phyloP scores from a whole-genome alignment of 495 filamentous ascomycete species.

The Podospora pseudocomata region DNA sequence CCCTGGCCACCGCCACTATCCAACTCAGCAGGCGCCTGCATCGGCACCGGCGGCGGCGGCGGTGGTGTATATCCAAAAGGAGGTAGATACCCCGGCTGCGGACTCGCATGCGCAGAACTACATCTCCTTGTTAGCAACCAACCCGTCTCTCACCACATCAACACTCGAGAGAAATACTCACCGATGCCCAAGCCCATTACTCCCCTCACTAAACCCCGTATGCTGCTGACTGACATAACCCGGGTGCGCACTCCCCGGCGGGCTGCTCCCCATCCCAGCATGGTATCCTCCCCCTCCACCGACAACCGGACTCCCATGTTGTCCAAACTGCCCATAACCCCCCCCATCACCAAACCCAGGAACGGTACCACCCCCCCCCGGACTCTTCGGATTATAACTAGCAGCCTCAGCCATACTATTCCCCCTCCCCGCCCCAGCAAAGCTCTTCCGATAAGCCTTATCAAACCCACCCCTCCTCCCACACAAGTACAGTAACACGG shows the following conservation, averaged over 20 bases:
- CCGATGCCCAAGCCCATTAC: neutral
- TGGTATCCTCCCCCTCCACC: neutral
- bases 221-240: neutral
- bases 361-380: constrained; percentile 23
- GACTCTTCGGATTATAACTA: constrained; percentile 29
- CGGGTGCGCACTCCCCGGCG: neutral
- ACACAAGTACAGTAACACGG: constrained; percentile 40
- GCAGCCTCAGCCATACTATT: constrained; percentile 22
- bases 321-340: neutral
- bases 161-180: neutral
- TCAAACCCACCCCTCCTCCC: constrained; percentile 39
- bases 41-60: neutral
- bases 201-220: neutral
- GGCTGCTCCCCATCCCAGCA: neutral
- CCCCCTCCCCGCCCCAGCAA: neutral
- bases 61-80: neutral
- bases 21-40: neutral
- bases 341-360: constrained; percentile 14
- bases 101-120: neutral
- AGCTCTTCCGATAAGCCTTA: constrained; percentile 29
- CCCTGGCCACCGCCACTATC: neutral
- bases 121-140: neutral
- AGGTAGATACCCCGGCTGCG: neutral
- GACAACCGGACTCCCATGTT: neutral
- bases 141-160: neutral